Evolutionary conservation across 1,139 yeast species (phyloP), one percentile per base, ranked within the genome.

Genomic region (Saccharomyces hybrid): DNA sequence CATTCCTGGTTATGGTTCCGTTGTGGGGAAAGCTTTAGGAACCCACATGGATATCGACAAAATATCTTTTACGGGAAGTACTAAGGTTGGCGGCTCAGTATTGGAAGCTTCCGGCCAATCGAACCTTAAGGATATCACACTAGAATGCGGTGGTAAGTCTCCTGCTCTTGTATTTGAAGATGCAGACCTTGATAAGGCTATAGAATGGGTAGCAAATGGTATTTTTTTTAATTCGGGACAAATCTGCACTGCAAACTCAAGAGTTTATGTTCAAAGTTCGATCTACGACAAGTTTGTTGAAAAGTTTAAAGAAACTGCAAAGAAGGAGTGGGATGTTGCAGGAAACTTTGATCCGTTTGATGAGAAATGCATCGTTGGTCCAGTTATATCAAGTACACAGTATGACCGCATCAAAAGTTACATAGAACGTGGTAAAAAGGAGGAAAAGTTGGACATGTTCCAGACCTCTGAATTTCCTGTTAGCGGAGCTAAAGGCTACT

Each of bases 71-170:
- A 85, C 91, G 5, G 82, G 81, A 11, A 76, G 80, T 16, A 75
- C 79, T 0, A 77, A 75, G 25, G 83, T 86, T 16, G 91, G 91
- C 58, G 75, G 65, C 27, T 58, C 77, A 58, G 60, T 78, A 32
- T 75, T 85, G 58, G 88, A 83, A 62, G 70, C 73, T 55, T 75
- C 80, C 53, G 95, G 95, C 27, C 78, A 89, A 23, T 68, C 77
- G 9, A 75, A 79, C 59, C 67, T 79, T 64, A 88, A 88, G 71
- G 88, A 89, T 8, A 84, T 86, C 38, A 82, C 95, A n/a, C 73
- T 91, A 64, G 98, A 90, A 73, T 85, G 95, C 66, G 98, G 98
- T 60, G 97, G 97, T 57, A 90, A 90, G 69, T 84, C 93, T 19
- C 90, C 90, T 62, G 80, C 81, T 70, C 79, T 81, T 68, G 82